These are phyloP conservation scores for Dacryopinax primogenitus DNA, from an alignment of 768 basidiomycete genomes.

Conservation along the genomic window DNA sequence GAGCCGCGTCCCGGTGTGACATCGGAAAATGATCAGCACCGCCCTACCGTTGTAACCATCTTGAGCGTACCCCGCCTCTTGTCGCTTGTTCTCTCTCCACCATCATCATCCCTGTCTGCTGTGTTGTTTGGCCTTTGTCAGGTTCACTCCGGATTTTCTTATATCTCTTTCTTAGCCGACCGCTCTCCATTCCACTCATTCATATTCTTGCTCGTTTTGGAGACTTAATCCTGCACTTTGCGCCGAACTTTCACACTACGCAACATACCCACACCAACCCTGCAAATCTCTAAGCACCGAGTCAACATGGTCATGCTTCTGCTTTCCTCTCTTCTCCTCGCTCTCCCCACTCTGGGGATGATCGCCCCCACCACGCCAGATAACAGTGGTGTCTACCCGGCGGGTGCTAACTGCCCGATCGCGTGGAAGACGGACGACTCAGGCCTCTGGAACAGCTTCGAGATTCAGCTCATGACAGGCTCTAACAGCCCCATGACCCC, in stretches of 20 bases:
- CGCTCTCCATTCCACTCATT: background rate
- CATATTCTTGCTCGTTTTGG: background rate
- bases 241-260: background rate
- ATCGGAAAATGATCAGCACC: background rate
- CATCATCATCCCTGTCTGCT: background rate
- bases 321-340: constrained; percentile 13
- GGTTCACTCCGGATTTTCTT: background rate
- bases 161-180: background rate
- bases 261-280: background rate
- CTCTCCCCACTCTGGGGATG: constrained; percentile 24
- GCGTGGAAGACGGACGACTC: constrained; percentile 47
- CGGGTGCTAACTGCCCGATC: constrained; percentile 44
- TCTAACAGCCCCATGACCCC: constrained; percentile 54
- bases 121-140: background rate
- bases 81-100: background rate
- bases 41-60: background rate
- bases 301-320: too few species aligned
- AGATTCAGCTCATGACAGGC: constrained; percentile 71
- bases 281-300: background rate
- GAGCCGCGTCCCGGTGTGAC: background rate
- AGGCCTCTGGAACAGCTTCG: constrained; percentile 55
- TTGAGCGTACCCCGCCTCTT: background rate
- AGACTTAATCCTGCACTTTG: background rate
- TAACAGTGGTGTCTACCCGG: constrained; percentile 45
- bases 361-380: constrained; percentile 47